phyloP scores from a whole-genome alignment of 139 green algal genomes.

The Yamagishiella unicocca region DNA sequence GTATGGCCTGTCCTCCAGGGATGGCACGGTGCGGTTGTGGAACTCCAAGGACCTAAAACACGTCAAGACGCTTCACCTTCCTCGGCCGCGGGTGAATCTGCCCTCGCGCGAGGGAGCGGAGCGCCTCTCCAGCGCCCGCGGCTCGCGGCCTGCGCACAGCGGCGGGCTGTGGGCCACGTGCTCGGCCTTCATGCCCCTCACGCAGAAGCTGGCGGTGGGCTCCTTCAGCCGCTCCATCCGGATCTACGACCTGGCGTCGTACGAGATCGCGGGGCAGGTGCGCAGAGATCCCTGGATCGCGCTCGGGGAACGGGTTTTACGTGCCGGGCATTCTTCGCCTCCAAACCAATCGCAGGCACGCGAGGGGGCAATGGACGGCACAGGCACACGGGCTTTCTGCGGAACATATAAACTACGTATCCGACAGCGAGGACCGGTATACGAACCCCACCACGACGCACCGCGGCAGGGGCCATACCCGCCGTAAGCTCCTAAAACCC shows the following conservation, averaged over 20 bases:
- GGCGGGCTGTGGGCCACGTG: conserved; percentile 64
- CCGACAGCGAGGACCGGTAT: too few species aligned
- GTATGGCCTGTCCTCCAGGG: conserved; percentile 29
- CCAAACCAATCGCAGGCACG: too few species aligned
- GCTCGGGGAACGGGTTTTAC: background rate
- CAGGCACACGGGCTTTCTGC: too few species aligned
- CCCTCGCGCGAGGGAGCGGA: background rate
- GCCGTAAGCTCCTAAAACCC: too few species aligned
- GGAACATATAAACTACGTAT: too few species aligned
- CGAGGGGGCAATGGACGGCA: too few species aligned
- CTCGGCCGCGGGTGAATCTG: background rate
- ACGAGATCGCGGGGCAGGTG: conserved; percentile 57
- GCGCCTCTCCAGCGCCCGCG: background rate
- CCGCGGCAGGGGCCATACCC: too few species aligned
- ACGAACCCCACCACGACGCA: too few species aligned
- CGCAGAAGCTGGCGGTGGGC: conserved; percentile 64
- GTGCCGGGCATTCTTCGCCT: background rate
- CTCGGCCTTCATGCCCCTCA: conserved; percentile 61
- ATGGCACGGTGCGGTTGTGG: conserved; percentile 75
- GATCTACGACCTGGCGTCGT: conserved; percentile 72
- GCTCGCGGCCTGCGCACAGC: background rate
- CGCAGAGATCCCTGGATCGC: too few species aligned
- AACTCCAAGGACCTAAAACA: conserved; percentile 67
- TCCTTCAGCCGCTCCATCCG: conserved; percentile 68
- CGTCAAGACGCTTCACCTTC: conserved; percentile 44